Evolutionary conservation across 768 basidiomycete genomes (phyloP).

Genomic region (Tulasnella sp.): DNA sequence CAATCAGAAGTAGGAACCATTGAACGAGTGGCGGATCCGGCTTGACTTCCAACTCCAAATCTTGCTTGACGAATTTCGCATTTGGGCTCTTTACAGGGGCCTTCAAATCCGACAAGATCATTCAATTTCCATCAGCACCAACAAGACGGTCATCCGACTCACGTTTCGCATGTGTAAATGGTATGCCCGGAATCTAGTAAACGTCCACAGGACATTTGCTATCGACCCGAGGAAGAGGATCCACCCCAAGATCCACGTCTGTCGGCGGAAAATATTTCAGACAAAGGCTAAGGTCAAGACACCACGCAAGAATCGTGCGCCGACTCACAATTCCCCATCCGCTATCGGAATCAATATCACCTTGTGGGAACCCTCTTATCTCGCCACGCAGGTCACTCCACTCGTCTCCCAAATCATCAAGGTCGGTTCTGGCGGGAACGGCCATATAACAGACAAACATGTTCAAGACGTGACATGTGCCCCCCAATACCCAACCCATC

Average conservation of each 20-base stretch:
- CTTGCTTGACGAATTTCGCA: slow-evolving; percentile 12
- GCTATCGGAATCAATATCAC: background rate
- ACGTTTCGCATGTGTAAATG: slow-evolving; percentile 2
- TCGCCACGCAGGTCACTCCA: slow-evolving; percentile 2
- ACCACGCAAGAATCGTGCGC: background rate
- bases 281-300: background rate
- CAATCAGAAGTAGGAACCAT: background rate
- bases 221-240: slow-evolving; percentile 11
- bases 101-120: background rate
- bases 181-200: slow-evolving; percentile 16
- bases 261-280: background rate
- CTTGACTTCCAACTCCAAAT: background rate
- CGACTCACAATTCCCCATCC: background rate
- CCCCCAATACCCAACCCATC: slow-evolving; percentile 53
- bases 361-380: background rate
- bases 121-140: background rate
- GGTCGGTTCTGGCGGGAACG: background rate
- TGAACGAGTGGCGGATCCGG: background rate
- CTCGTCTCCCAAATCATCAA: background rate
- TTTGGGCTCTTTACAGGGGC: slow-evolving; percentile 16
- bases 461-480: slow-evolving; percentile 52
- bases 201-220: slow-evolving; percentile 13
- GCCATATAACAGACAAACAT: slow-evolving; percentile 33
- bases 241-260: slow-evolving; percentile 8
- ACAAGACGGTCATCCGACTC: background rate